Conservation (phyloP, 2,329 filamentous ascomycete species). For the Coniochaeta sp. region DNA sequence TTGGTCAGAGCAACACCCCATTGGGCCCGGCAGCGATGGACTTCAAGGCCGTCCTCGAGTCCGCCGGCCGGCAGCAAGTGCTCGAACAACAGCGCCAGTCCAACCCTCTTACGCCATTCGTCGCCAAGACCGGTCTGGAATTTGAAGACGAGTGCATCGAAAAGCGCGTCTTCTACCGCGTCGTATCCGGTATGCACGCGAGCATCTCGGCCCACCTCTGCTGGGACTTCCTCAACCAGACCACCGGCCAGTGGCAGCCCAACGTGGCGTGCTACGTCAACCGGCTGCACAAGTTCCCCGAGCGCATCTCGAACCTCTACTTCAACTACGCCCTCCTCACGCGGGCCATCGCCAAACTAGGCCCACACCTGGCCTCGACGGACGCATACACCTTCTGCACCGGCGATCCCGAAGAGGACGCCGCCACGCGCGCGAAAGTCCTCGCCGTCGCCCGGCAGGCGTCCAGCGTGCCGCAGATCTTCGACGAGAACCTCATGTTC, state of each 20-base stretch:
- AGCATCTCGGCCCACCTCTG: constrained; percentile 95
- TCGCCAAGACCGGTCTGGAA: constrained; percentile 61
- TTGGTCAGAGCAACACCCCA: constrained; percentile 36
- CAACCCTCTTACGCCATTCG: constrained; percentile 49
- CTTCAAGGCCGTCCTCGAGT: constrained; percentile 54
- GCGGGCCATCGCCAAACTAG: constrained; percentile 84
- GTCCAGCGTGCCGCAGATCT: constrained; percentile 68
- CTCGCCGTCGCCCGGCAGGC: constrained; percentile 67
- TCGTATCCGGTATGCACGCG: constrained; percentile 96
- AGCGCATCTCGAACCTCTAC: constrained; percentile 94
- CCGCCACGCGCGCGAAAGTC: constrained; percentile 73
- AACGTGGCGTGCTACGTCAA: constrained; percentile 85
- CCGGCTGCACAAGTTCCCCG: constrained; percentile 76
- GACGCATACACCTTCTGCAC: constrained; percentile 82
- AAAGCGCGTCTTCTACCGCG: constrained; percentile 96
- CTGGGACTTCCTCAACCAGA: constrained; percentile 93
- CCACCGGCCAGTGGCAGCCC: constrained; percentile 85
- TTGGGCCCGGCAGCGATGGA: constrained; percentile 50
- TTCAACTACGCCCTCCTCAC: constrained; percentile 98
- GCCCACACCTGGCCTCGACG: constrained; percentile 59
- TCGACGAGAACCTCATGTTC: constrained; percentile 95
- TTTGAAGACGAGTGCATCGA: constrained; percentile 90
- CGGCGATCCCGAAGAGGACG: constrained; percentile 74
- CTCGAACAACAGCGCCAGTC: constrained; percentile 53
- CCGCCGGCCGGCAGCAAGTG: constrained; percentile 51